Conservation (phyloP, 2,329 filamentous ascomycete species). For the Alternaria alternata region DNA sequence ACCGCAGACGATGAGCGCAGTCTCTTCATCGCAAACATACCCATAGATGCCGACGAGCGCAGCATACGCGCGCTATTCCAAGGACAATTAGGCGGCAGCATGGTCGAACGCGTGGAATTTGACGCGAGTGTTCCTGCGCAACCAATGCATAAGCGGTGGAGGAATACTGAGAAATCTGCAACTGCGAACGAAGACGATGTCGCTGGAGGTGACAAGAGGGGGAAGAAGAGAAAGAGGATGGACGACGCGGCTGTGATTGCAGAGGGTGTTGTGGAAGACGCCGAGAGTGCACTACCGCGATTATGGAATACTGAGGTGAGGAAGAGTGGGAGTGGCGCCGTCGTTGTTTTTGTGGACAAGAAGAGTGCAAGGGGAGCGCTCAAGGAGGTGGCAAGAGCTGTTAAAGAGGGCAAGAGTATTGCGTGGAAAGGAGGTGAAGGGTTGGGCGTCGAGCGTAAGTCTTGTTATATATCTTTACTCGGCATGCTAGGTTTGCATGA, state of each 20-base stretch:
- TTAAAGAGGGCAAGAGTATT: constrained; percentile 66
- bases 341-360: constrained; percentile 84
- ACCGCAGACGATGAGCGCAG: constrained; percentile 75
- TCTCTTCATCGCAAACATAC: constrained; percentile 90
- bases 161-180: constrained; percentile 34
- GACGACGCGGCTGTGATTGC: constrained; percentile 46
- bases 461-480: not conserved
- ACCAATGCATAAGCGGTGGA: constrained; percentile 60
- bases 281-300: constrained; percentile 69
- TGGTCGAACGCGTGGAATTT: constrained; percentile 81
- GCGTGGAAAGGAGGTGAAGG: constrained; percentile 68
- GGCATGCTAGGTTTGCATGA: not conserved
- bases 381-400: constrained; percentile 73
- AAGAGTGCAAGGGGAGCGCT: constrained; percentile 78
- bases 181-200: constrained; percentile 38
- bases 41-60: constrained; percentile 79
- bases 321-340: constrained; percentile 77
- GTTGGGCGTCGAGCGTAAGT: constrained; percentile 62
- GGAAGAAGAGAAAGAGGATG: constrained; percentile 65
- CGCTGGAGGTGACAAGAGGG: constrained; percentile 16
- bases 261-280: constrained; percentile 61
- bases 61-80: constrained; percentile 81
- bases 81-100: constrained; percentile 75
- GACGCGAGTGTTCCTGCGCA: constrained; percentile 55
- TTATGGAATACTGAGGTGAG: constrained; percentile 78